A percentile compares a stretch with the other conserved stretches of the same genome.
phyloP scores from a whole-genome alignment of 2,329 filamentous ascomycete genomes.

The Neoarthrinium moseri region DNA sequence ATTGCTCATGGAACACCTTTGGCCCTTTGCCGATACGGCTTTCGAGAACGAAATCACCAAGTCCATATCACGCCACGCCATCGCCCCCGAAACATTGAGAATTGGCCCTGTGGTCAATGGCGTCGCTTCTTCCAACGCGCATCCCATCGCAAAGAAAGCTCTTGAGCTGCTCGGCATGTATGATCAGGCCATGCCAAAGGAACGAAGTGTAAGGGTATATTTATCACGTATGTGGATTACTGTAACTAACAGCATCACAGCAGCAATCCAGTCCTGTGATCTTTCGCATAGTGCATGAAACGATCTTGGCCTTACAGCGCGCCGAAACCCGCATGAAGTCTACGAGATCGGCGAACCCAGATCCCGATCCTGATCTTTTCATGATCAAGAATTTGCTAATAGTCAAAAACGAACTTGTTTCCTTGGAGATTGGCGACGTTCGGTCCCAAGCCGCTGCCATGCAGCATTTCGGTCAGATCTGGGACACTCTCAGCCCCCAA shows the following conservation, averaged over 20 bases:
- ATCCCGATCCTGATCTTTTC: conserved; percentile 82
- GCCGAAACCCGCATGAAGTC: conserved; percentile 71
- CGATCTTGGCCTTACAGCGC: conserved; percentile 76
- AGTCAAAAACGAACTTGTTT: conserved; percentile 92
- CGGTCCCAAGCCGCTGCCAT: conserved; percentile 50
- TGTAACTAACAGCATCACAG: conserved; percentile 26
- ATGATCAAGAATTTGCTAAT: conserved; percentile 93
- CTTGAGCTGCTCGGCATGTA: conserved; percentile 61
- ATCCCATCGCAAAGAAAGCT: conserved; percentile 57
- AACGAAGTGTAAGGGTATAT: conserved; percentile 52
- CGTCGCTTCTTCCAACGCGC: conserved; percentile 54
- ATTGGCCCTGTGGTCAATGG: conserved; percentile 49
- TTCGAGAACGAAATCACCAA: conserved; percentile 57
- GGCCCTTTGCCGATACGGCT: conserved; percentile 52
- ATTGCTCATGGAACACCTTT: conserved; percentile 55
- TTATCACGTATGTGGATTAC: background rate
- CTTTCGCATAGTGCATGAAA: conserved; percentile 80
- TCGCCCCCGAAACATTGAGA: conserved; percentile 47
- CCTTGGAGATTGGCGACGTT: conserved; percentile 83
- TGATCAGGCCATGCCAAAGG: conserved; percentile 63
- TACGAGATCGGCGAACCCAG: conserved; percentile 47
- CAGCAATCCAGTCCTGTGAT: conserved; percentile 55
- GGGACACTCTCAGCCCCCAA: conserved; percentile 60
- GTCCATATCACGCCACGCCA: conserved; percentile 48
- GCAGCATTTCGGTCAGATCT: conserved; percentile 65